These are phyloP conservation scores for Mycotypha africana DNA, from an alignment of 371 early-diverging fungal genomes.

Conservation along the genomic window DNA sequence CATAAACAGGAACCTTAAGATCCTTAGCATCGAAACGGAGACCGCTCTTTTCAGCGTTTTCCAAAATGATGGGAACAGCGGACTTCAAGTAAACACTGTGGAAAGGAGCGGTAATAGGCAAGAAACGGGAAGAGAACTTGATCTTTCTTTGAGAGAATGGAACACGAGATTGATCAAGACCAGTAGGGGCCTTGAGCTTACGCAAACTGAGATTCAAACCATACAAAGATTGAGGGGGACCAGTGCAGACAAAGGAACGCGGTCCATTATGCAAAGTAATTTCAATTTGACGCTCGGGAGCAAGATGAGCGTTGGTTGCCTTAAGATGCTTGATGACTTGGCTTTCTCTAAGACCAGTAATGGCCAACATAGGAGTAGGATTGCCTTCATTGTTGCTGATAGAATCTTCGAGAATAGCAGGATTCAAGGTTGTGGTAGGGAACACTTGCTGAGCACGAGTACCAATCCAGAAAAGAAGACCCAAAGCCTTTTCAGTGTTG, in stretches of 20 bases:
- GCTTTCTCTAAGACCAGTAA: constrained; percentile 69
- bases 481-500: constrained; percentile 84
- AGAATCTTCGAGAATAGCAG: constrained; percentile 83
- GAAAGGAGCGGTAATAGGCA: constrained; percentile 89
- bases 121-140: constrained; percentile 80
- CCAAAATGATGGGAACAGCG: constrained; percentile 58
- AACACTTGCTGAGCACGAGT: constrained; percentile 82
- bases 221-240: constrained; percentile 85
- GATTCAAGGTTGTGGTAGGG: constrained; percentile 87
- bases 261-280: constrained; percentile 89
- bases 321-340: constrained; percentile 78
- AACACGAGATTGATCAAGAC: constrained; percentile 80
- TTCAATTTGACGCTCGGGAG: constrained; percentile 73
- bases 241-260: constrained; percentile 78
- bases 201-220: constrained; percentile 85
- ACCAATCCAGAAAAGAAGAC: constrained; percentile 89
- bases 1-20: constrained; percentile 67
- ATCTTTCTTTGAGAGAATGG: constrained; percentile 85
- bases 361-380: constrained; percentile 92
- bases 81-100: constrained; percentile 71
- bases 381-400: constrained; percentile 86
- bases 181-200: constrained; percentile 79
- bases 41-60: constrained; percentile 56
- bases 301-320: constrained; percentile 81
- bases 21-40: constrained; percentile 54